phyloP scores from a whole-genome alignment of 495 filamentous ascomycete species.

The Penicillium mononematosum region DNA sequence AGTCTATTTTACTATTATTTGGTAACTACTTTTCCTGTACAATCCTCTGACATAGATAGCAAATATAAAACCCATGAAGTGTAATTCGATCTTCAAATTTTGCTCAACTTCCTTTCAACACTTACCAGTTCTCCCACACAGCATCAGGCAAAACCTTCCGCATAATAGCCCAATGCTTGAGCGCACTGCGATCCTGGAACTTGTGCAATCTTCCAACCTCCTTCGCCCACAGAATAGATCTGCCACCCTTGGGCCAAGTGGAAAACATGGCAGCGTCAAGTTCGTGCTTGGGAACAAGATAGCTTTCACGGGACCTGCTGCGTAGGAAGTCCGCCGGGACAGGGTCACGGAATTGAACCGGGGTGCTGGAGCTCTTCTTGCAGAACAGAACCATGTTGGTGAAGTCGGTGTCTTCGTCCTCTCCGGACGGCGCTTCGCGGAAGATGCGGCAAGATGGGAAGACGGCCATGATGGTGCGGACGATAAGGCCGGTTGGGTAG shows the following conservation, averaged over 20 bases:
- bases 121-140: constrained; percentile 89
- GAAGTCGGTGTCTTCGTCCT: constrained; percentile 59
- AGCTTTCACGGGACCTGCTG: constrained; percentile 63
- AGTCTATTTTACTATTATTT: neutral
- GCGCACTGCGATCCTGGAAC: constrained; percentile 71
- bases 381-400: constrained; percentile 82
- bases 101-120: neutral
- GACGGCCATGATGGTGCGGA: constrained; percentile 67
- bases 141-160: constrained; percentile 71
- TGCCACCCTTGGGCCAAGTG: constrained; percentile 34
- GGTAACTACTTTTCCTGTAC: neutral
- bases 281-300: constrained; percentile 73
- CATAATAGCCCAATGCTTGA: constrained; percentile 91
- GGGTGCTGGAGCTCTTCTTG: constrained; percentile 40
- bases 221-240: constrained; percentile 25
- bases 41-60: neutral
- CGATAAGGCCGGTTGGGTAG: constrained; percentile 65
- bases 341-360: constrained; percentile 67
- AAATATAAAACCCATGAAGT: neutral
- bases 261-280: constrained; percentile 54
- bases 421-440: constrained; percentile 62
- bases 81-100: neutral
- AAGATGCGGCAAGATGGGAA: constrained; percentile 83
- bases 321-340: constrained; percentile 65
- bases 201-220: constrained; percentile 58